These are phyloP conservation scores for Trichoderma guizhouense DNA, from an alignment of 2,329 filamentous ascomycete species.

Conservation along the genomic window DNA sequence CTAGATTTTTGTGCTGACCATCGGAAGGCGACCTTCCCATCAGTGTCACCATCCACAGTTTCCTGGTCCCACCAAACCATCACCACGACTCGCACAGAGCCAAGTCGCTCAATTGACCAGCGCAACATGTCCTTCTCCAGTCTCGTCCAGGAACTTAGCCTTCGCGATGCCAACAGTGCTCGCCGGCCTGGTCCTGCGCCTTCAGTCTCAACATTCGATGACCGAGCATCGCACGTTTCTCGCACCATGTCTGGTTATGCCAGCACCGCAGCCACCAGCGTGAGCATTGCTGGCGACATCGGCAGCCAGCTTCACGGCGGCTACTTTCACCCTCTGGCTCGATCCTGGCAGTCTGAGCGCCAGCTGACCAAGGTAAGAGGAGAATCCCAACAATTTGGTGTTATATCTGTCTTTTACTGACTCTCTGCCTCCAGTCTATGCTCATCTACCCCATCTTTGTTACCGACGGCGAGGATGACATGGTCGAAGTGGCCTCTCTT, in stretches of 20 bases:
- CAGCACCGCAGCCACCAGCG: conserved; percentile 64
- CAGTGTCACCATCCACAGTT: background rate
- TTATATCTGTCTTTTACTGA: conserved; percentile 1
- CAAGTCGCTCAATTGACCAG: background rate
- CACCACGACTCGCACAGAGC: background rate
- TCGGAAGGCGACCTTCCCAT: background rate
- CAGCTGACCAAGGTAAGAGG: conserved; percentile 74
- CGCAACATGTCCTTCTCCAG: conserved; percentile 62
- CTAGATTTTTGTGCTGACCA: background rate
- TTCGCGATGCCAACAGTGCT: conserved; percentile 51
- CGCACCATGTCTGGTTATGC: conserved; percentile 60
- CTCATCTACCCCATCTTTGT: conserved; percentile 97
- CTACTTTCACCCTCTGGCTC: conserved; percentile 74
- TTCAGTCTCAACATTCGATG: conserved; percentile 56
- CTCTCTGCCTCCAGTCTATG: conserved; percentile 67
- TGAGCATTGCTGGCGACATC: conserved; percentile 71
- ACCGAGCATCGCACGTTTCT: conserved; percentile 59
- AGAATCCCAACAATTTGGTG: background rate
- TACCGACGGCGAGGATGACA: conserved; percentile 89
- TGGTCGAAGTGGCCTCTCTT: conserved; percentile 83
- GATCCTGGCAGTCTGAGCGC: conserved; percentile 79
- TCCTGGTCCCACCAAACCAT: background rate
- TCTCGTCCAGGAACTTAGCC: conserved; percentile 61
- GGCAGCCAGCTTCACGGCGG: conserved; percentile 80
- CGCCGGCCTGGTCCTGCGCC: conserved; percentile 45